Evolutionary conservation across 352 stramenopile genomes (phyloP).

Genomic region (Globisporangium cystogenes): DNA sequence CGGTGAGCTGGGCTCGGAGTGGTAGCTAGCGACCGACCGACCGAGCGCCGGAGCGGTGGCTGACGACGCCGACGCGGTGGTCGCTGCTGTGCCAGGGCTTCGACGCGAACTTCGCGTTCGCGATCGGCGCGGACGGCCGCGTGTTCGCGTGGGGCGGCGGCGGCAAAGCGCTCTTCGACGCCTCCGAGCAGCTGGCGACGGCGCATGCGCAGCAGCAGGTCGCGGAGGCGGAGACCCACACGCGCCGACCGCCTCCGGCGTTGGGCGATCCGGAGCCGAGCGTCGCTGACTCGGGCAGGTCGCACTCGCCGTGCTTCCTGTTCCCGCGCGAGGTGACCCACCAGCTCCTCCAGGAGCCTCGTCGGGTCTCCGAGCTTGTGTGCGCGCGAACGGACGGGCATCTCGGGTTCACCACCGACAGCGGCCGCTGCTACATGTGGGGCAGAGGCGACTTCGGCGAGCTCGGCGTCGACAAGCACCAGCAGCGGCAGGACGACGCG

Average conservation of each 20-base stretch:
- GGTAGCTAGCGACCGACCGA: not conserved
- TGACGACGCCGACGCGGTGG: not conserved
- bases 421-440: constrained; percentile 52
- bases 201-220: not conserved
- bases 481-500: not conserved
- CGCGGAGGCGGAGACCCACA: not conserved
- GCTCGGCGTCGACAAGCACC: constrained; percentile 26
- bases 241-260: not conserved
- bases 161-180: constrained; percentile 32
- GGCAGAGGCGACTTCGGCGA: constrained; percentile 55
- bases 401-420: constrained; percentile 28
- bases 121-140: constrained; percentile 68
- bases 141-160: constrained; percentile 89
- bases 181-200: constrained; percentile 5
- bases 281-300: not conserved
- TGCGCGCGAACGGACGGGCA: constrained; percentile 47
- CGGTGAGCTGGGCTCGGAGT: constrained; percentile 18
- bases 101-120: constrained; percentile 72
- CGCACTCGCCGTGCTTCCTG: constrained; percentile 28
- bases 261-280: not conserved
- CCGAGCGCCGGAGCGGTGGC: not conserved
- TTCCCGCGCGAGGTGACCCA: constrained; percentile 30
- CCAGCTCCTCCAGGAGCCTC: constrained; percentile 16
- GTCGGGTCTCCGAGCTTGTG: constrained; percentile 19
- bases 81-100: constrained; percentile 31